Base-by-base conservation (phyloP, 352 stramenopile species). In the Phytophthora meadii region DNA sequence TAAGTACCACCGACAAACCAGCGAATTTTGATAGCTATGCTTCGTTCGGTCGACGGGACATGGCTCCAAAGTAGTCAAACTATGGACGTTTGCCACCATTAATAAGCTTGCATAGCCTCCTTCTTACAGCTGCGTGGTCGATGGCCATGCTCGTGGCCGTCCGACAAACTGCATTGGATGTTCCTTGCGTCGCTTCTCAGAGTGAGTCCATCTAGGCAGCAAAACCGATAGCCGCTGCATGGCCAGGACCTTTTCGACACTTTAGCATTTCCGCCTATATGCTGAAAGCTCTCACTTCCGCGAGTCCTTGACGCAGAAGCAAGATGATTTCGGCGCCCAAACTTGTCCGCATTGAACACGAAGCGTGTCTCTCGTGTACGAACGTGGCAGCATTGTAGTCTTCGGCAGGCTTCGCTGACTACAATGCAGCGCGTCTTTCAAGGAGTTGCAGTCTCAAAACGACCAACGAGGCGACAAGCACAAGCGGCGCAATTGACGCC, bases 291-390 rank as follows among this genome's bases (percentile, higher is more conserved):
- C 27, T n/a, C 40, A 37, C 39, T 24, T 17, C 39, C 17, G 24
- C 12, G 10, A 45, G 36, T 34, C 0, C 46, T 50, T 50, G 24
- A 55, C 17, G 34, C 42, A 54, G 32, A 63, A 63, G 44, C n/a
- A 22, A 19, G 34, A 32, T 12, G 55, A 62, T 34, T 63, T 55
- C 55, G 39, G 30, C 17, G 17, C 48, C 9, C 15, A 54, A 54
- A 27, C 14, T 36, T 34, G 28, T 34, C 5, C 28, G 6, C 28
- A 34, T 34, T 22, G 27, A 46, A 3, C 0, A 41, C 53, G 41
- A 53, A 37, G 32, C 12, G 30, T 52, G 32, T n/a, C 11, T 42
- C 32, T 34, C 12, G n/a, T 41, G 12, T 17, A 41, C 36, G 3
- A 30, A 30, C 0, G 34, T 12, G 34, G 4, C 34, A 40, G 15